These are phyloP conservation scores for Castanea mollissima DNA, from an alignment of 306 rosid species.

Conservation along the genomic window DNA sequence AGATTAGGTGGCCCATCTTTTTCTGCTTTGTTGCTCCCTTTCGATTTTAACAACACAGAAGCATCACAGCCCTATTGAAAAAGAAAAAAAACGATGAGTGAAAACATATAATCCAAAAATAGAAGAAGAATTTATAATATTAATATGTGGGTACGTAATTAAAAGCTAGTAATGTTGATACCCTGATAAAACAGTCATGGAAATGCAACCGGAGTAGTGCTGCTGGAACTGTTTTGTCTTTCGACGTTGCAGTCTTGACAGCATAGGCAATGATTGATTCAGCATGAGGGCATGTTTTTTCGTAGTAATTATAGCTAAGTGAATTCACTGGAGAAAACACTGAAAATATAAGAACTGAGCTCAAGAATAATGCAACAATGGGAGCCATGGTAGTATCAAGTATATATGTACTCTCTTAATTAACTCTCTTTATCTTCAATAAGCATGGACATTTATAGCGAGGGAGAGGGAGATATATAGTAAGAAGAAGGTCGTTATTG, in stretches of 20 bases:
- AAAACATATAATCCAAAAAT: not conserved
- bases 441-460: slow-evolving; percentile 41
- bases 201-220: slow-evolving; percentile 56
- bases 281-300: slow-evolving; percentile 62
- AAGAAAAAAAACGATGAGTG: not conserved
- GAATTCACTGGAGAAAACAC: slow-evolving; percentile 38
- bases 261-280: slow-evolving; percentile 27
- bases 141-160: not conserved
- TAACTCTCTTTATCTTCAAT: slow-evolving; percentile 12
- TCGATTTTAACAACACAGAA: slow-evolving; percentile 45
- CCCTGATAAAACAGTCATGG: slow-evolving; percentile 62
- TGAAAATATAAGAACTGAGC: slow-evolving; percentile 43
- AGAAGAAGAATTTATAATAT: no score
- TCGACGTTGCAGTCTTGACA: slow-evolving; percentile 18
- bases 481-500: not conserved
- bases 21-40: slow-evolving; percentile 47
- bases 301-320: slow-evolving; percentile 67
- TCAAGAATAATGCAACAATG: slow-evolving; percentile 35
- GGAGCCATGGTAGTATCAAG: slow-evolving; percentile 34
- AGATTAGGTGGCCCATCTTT: slow-evolving; percentile 53
- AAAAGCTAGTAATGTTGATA: not conserved
- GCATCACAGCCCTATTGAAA: slow-evolving; percentile 52
- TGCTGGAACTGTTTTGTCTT: slow-evolving; percentile 52
- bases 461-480: slow-evolving; percentile 9
- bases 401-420: not conserved